Base-by-base conservation (phyloP, 176 grass and related monocot species). In the Rhynchospora breviuscula region DNA sequence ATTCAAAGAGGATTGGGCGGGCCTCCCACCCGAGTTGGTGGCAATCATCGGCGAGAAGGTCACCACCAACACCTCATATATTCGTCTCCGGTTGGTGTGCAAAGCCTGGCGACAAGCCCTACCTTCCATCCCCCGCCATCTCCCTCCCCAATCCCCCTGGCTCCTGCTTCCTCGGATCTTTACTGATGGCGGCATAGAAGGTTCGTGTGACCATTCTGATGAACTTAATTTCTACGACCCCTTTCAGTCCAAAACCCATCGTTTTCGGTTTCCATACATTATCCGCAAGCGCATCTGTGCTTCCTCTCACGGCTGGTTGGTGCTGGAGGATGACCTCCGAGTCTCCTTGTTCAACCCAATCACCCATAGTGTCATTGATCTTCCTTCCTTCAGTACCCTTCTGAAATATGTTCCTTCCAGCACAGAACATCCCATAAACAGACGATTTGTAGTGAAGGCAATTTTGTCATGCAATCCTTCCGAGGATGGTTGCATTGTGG, bases 211-310 rank as follows among this genome's bases (percentile, higher is more conserved):
- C 6, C 2, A 12, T 72, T 72, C 68, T 72, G 35, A 43, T 22
- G 44, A 49, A 48, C 68, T 72, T 72, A 23, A 33, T 14, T 81
- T 81, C 35, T 66, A 66, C 47, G 79, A 65, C 65, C 19, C 65
- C 79, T 64, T 63, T 46, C 43, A 35, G 8, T 81, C 59, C 21
- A 25, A 81, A 81, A 59, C 56, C 23, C 29, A 63, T 63, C 26
- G 13, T 17, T 47, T 65, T 47, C 14, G 26, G 2, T 51, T 80
- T 10, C 78, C 78, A 2, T 33, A 62, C 35, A n/a, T 40, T 10
- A 63, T 5, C 7, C 35, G n/a, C 29, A 81, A 81, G 59, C 4
- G 2, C 10, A 63, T 81, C 14, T 61, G 26, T 10, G 59, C 58
- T 15, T 13, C n/a, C 79, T 81, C 79, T 10, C n/a, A n/a, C 2